Evolutionary conservation across 2,329 filamentous ascomycete genomes (phyloP), one percentile per base, ranked within the genome.

Genomic region (Chaetomium globosum): DNA sequence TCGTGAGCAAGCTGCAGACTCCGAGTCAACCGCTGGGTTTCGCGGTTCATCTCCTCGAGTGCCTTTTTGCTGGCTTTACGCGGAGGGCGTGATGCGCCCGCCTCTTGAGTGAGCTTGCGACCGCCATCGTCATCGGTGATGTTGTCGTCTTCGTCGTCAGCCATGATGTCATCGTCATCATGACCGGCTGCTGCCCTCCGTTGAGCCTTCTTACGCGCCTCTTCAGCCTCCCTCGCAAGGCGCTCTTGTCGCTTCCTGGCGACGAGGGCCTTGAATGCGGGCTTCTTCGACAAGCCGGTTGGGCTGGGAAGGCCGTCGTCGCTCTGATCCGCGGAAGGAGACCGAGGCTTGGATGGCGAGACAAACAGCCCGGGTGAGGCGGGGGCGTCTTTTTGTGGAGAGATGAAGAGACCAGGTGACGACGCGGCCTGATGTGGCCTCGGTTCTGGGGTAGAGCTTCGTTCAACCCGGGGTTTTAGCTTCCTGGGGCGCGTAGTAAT

Each of bases 61-160:
- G 95, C 95, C 78, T 93, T 97, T 80, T 94, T 98, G 80, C 93
- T 94, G 0, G 95, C 93, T 75, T 95, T 96, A 13, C 95, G 86
- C 10, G 92, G 89, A 4, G 89, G 87, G 4, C 73, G 71, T 1
- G 66, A 62, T 2, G 55, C 53, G 30, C 84, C 79, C 36, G 83
- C 82, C 48, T 85, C 80, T 73, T 93, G 90, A 0, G 89, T 91
- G 53, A 95, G 79, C 67, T 81, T 86, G 52, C 81, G 82, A n/a
- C 83, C 88, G 49, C 81, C 85, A 30, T 87, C 87, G 39, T 87
- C 87, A 65, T 89, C 87, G 2, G 81, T 83, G 58, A 86, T 82
- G 65, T 83, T 81, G n/a, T 80, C 82, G 54, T 82, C 77, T 23
- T 78, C 80, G n/a, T 79, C 80, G 23, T 77, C 76, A 9, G 66